Percentiles rank a stretch among this genome's conserved stretches.
phyloP scores from a whole-genome alignment of 805 yeast species.

The Hanseniaspora nectarophila region DNA sequence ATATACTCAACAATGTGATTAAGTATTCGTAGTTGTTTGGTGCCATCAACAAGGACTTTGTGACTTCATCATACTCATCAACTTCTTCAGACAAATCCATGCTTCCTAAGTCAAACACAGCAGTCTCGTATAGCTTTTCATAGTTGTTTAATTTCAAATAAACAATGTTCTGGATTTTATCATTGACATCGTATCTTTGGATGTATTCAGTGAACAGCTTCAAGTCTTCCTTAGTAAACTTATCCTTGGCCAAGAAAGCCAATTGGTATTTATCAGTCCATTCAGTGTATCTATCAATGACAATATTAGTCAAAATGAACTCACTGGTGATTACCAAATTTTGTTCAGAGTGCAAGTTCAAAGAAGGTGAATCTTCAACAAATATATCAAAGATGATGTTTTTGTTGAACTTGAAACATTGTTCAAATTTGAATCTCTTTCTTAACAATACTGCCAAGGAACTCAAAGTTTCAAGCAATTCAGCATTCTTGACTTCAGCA shows the following conservation, averaged over 20 bases:
- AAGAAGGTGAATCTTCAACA: background rate
- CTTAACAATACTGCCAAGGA: background rate
- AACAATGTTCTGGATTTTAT: conserved; percentile 6
- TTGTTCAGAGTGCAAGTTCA: background rate
- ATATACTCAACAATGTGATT: background rate
- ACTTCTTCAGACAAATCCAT: background rate
- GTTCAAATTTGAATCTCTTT: conserved; percentile 13
- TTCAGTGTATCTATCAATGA: background rate
- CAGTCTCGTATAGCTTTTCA: background rate
- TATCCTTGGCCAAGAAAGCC: background rate
- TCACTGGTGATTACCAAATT: conserved; percentile 8
- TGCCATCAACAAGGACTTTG: background rate
- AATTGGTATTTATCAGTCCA: conserved; percentile 10
- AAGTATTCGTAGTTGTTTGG: background rate
- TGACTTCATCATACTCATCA: background rate
- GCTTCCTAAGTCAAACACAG: background rate
- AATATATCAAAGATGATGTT: background rate
- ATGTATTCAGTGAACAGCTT: background rate
- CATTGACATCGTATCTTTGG: background rate
- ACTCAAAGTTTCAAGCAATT: background rate
- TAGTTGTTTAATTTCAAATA: background rate
- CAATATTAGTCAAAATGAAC: conserved; percentile 1
- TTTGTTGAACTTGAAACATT: conserved; percentile 7
- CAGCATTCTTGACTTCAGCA: background rate
- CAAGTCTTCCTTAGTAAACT: background rate